Conservation (phyloP, 2,329 filamentous ascomycete genomes). For the Chrysoporthe cubensis region DNA sequence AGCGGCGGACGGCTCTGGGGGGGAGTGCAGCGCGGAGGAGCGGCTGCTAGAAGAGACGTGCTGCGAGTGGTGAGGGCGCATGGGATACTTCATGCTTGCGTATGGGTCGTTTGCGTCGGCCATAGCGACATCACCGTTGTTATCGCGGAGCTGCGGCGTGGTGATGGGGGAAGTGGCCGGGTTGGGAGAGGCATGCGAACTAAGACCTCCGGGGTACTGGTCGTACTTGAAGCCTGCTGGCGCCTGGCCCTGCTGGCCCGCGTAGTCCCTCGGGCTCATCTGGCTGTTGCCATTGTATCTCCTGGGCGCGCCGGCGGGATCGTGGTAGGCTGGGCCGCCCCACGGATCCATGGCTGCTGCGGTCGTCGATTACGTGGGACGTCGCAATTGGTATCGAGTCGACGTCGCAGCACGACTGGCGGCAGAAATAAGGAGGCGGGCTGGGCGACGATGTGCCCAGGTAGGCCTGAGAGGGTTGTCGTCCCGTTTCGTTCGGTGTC, state of each 20-base stretch:
- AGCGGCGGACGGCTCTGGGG: slow-evolving; percentile 77
- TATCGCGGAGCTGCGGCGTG: slow-evolving; percentile 67
- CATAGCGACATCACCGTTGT: slow-evolving; percentile 81
- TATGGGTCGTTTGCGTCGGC: slow-evolving; percentile 84
- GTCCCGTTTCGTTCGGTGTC: slow-evolving; percentile 6
- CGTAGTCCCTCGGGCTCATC: slow-evolving; percentile 33
- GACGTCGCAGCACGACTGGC: slow-evolving; percentile 23
- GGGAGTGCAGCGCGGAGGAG: slow-evolving; percentile 69
- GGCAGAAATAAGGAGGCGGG: slow-evolving; percentile 1
- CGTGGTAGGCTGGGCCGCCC: slow-evolving; percentile 63
- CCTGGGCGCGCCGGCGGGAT: slow-evolving; percentile 64
- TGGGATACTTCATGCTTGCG: slow-evolving; percentile 82
- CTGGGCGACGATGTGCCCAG: neutral
- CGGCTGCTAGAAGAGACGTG: slow-evolving; percentile 58
- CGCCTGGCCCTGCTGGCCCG: slow-evolving; percentile 39
- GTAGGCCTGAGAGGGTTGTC: slow-evolving; percentile 5
- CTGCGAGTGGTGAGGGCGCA: slow-evolving; percentile 77
- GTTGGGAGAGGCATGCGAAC: slow-evolving; percentile 43
- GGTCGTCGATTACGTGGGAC: slow-evolving; percentile 27
- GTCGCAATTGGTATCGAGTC: slow-evolving; percentile 21
- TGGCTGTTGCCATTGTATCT: slow-evolving; percentile 62
- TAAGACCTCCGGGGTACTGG: slow-evolving; percentile 59
- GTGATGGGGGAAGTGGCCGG: slow-evolving; percentile 62
- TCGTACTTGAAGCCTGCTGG: slow-evolving; percentile 69
- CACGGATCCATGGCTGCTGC: slow-evolving; percentile 60